These are phyloP conservation scores for Stemphylium beticola DNA, from an alignment of 2,329 filamentous ascomycete species.

Conservation along the genomic window DNA sequence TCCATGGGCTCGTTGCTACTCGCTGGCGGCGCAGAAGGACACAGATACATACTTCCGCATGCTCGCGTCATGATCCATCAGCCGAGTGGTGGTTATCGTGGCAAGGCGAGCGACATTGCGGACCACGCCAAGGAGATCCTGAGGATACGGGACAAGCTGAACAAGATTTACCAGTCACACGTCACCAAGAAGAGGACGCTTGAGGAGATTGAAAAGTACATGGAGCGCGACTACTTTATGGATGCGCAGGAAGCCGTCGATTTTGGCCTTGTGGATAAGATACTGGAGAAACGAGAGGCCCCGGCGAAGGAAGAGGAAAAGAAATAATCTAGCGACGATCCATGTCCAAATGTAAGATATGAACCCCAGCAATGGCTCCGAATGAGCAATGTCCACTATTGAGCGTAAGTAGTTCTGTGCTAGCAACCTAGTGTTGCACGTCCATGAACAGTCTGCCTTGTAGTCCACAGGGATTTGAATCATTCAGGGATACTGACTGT, in stretches of 20 bases:
- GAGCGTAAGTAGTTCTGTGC: background rate
- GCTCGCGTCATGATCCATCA: conserved; percentile 97
- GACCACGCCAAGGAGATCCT: conserved; percentile 98
- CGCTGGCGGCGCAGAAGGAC: conserved; percentile 81
- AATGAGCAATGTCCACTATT: background rate
- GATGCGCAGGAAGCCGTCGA: conserved; percentile 86
- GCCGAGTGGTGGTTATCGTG: conserved; percentile 76
- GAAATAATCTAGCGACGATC: background rate
- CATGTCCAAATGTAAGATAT: background rate
- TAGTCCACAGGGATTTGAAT: too few relatives aligned
- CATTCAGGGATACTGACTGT: background rate
- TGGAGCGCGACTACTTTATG: conserved; percentile 97
- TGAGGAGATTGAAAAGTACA: conserved; percentile 87
- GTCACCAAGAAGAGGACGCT: conserved; percentile 78
- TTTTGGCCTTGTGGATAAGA: conserved; percentile 90
- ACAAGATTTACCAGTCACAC: conserved; percentile 87
- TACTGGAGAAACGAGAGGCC: conserved; percentile 69
- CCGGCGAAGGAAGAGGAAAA: conserved; percentile 47
- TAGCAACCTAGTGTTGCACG: too few relatives aligned
- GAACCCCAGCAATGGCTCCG: background rate
- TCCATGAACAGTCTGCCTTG: too few relatives aligned
- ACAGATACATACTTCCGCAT: conserved; percentile 89
- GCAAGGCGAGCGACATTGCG: conserved; percentile 79
- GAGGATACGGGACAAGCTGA: conserved; percentile 81
- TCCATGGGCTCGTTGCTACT: conserved; percentile 93